phyloP scores from a whole-genome alignment of 1,284 basidiomycete genomes.

The Athelia sp. region DNA sequence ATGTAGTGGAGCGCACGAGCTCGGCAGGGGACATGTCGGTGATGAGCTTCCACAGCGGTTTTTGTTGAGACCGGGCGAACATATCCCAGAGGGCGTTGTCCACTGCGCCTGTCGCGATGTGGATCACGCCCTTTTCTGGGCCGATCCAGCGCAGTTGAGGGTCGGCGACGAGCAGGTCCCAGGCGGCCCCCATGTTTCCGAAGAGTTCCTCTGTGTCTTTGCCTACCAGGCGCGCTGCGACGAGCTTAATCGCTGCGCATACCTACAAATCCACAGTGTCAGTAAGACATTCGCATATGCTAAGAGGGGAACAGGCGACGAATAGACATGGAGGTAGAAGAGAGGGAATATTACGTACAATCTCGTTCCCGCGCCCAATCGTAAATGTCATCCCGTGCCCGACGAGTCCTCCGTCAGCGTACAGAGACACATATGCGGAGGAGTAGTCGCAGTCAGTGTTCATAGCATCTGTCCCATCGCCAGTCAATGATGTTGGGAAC shows the following conservation, averaged over 20 bases:
- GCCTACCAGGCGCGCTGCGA: slow-evolving; percentile 80
- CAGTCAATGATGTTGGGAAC: slow-evolving; percentile 52
- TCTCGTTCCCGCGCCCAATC: slow-evolving; percentile 94
- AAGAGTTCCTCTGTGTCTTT: slow-evolving; percentile 83
- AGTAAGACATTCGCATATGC: not conserved
- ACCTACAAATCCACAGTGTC: slow-evolving; percentile 45
- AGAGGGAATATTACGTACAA: slow-evolving; percentile 44
- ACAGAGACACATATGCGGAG: slow-evolving; percentile 82
- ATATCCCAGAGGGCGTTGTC: slow-evolving; percentile 83
- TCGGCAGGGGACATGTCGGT: slow-evolving; percentile 85
- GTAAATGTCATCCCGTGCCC: slow-evolving; percentile 97
- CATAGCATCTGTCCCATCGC: slow-evolving; percentile 64
- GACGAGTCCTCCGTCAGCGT: slow-evolving; percentile 68
- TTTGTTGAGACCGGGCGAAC: slow-evolving; percentile 70
- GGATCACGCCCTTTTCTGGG: slow-evolving; percentile 85
- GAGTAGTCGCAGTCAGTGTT: slow-evolving; percentile 96
- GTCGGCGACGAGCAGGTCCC: slow-evolving; percentile 79
- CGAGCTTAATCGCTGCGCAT: slow-evolving; percentile 73
- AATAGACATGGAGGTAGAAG: not conserved
- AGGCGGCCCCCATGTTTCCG: slow-evolving; percentile 82
- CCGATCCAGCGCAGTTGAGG: slow-evolving; percentile 91
- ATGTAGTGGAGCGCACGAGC: slow-evolving; percentile 78
- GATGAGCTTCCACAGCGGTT: slow-evolving; percentile 84
- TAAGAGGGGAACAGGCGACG: too few relatives aligned
- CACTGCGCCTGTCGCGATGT: slow-evolving; percentile 77